Evolutionary conservation across 169 alveolate genomes (phyloP).

Genomic region (Cyclospora cayetanensis): DNA sequence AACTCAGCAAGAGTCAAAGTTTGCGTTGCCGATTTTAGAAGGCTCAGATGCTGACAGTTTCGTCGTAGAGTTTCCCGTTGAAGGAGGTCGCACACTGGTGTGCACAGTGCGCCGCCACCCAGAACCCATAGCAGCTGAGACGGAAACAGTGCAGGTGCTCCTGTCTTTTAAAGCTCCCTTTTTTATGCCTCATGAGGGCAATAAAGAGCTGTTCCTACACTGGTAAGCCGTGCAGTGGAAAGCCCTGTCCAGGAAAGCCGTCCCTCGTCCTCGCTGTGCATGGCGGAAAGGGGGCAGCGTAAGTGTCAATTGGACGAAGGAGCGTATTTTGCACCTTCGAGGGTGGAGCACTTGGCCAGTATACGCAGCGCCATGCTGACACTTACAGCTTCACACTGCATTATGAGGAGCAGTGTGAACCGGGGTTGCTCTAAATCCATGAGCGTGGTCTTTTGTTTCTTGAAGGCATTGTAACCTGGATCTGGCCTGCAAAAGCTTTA

Average conservation of each 20-base stretch:
- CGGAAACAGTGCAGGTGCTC: conserved; percentile 43
- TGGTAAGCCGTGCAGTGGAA: conserved; percentile 65
- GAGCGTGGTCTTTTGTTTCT: not conserved
- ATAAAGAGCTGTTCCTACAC: conserved; percentile 58
- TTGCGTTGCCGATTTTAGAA: not conserved
- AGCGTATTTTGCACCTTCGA: too few species aligned
- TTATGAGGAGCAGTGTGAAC: too few species aligned
- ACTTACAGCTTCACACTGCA: too few species aligned
- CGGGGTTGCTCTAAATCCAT: not conserved
- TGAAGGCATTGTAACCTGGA: not conserved
- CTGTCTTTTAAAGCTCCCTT: conserved; percentile 59
- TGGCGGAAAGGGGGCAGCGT: too few species aligned
- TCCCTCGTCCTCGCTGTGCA: too few species aligned
- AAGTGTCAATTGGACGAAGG: too few species aligned
- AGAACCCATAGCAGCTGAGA: not conserved
- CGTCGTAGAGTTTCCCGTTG: conserved; percentile 48
- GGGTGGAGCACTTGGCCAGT: too few species aligned
- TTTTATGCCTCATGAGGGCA: conserved; percentile 2
- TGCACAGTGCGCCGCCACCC: conserved; percentile 58
- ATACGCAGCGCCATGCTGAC: too few species aligned
- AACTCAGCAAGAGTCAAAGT: not conserved
- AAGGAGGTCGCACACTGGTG: conserved; percentile 58
- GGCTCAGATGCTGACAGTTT: conserved; percentile 38
- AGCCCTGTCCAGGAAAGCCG: too few species aligned
- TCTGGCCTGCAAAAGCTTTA: not conserved